Conservation (phyloP, 2,329 filamentous ascomycete genomes). For the Ophiostoma quercus region DNA sequence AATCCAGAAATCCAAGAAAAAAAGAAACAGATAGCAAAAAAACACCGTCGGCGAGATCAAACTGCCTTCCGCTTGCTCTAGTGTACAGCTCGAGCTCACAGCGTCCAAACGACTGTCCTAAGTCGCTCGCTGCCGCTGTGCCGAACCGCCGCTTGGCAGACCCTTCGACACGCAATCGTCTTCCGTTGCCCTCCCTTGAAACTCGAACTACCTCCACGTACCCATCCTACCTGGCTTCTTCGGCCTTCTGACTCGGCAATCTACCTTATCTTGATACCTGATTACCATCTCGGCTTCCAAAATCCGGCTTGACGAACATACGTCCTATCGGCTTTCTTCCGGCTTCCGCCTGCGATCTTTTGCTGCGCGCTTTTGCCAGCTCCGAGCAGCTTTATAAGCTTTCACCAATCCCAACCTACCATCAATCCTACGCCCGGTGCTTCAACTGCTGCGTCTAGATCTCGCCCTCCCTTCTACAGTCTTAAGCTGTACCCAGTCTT, state of each 20-base stretch:
- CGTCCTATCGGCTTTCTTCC: background rate
- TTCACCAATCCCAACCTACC: background rate
- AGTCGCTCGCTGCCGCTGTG: background rate
- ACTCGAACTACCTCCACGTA: background rate
- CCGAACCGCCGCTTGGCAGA: background rate
- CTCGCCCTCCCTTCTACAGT: background rate
- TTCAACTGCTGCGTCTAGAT: background rate
- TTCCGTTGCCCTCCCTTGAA: constrained; percentile 9
- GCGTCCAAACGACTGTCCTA: background rate
- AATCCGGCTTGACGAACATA: background rate
- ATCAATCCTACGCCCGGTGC: background rate
- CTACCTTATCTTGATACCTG: background rate
- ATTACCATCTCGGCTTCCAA: background rate
- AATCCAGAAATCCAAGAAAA: background rate
- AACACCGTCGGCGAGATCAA: background rate
- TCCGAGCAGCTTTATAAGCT: background rate
- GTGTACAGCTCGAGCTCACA: background rate
- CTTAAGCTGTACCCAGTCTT: background rate
- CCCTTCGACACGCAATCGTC: constrained; percentile 11
- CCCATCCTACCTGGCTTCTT: background rate
- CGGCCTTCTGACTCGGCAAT: background rate
- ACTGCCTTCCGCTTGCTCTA: background rate
- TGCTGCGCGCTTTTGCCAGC: background rate
- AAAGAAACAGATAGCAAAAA: constrained; percentile 9
- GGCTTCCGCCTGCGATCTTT: background rate